A percentile compares a stretch with the other conserved stretches of the same genome.
Evolutionary conservation across 2,329 filamentous ascomycete species (phyloP).

Genomic region (Botryotinia convoluta): DNA sequence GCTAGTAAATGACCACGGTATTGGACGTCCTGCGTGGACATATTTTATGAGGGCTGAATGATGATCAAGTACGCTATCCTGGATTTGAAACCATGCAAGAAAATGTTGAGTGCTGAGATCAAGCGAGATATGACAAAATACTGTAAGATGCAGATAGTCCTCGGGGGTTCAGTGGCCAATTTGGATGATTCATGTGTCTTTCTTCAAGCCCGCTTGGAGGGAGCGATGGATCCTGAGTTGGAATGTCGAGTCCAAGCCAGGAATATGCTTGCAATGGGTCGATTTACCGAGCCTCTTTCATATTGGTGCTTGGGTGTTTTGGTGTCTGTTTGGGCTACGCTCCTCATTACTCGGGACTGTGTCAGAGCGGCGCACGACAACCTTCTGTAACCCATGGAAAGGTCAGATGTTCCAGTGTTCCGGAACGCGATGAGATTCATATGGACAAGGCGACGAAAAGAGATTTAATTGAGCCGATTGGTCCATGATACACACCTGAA

Average conservation of each 20-base stretch:
- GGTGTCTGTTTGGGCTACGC: neutral
- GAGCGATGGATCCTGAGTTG: neutral
- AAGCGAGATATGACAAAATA: neutral
- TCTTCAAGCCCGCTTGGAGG: neutral
- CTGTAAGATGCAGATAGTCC: neutral
- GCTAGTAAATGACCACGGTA: neutral
- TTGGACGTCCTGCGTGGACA: neutral
- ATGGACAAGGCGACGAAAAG: neutral
- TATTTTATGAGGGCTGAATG: neutral
- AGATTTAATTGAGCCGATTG: neutral
- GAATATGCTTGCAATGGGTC: neutral
- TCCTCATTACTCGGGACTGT: neutral
- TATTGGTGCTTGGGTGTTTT: neutral
- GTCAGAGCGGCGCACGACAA: neutral
- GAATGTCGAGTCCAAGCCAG: neutral
- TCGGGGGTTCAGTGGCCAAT: neutral
- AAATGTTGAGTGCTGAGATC: neutral
- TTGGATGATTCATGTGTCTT: neutral
- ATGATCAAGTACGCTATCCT: neutral
- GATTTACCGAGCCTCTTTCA: neutral
- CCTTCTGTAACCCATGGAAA: neutral
- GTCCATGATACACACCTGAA: constrained; percentile 19
- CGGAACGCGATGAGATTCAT: neutral
- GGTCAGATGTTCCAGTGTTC: neutral
- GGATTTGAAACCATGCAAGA: neutral